These are phyloP conservation scores for Allium sativum DNA, from an alignment of 106 monocot species.

Conservation along the genomic window DNA sequence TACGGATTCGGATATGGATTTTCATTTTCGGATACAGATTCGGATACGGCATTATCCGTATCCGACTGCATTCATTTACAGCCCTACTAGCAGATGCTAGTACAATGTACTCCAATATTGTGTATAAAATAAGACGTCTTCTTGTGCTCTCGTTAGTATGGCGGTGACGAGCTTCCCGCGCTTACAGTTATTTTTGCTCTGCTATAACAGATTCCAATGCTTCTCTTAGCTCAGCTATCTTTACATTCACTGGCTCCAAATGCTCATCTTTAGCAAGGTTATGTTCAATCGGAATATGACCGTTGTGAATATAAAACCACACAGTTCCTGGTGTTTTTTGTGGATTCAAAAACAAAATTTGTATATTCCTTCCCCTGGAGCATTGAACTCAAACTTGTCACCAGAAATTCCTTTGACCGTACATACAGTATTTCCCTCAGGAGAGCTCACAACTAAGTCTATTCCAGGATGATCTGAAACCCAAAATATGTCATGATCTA, in stretches of 20 bases:
- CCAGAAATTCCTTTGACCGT: constrained; percentile 74
- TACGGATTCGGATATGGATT: too few species aligned
- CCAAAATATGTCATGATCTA: too few species aligned
- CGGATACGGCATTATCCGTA: too few species aligned
- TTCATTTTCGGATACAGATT: too few species aligned
- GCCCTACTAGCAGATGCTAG: constrained; percentile 33
- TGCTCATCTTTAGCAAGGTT: constrained; percentile 95
- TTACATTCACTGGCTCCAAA: constrained; percentile 89
- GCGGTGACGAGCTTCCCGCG: constrained; percentile 84
- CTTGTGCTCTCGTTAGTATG: constrained; percentile 77
- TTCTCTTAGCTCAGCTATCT: constrained; percentile 91
- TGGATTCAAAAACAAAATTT: constrained; percentile 92
- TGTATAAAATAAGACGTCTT: constrained; percentile 48
- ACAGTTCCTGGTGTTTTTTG: constrained; percentile 63
- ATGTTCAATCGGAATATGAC: constrained; percentile 91
- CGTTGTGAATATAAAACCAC: constrained; percentile 86
- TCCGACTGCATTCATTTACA: too few species aligned
- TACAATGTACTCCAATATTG: constrained; percentile 40
- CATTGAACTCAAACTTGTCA: constrained; percentile 89
- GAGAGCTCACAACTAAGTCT: constrained; percentile 91
- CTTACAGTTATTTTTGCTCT: constrained; percentile 86
- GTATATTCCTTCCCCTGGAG: constrained; percentile 82
- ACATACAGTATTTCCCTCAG: constrained; percentile 50
- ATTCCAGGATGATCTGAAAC: too few species aligned
- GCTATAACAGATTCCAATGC: constrained; percentile 84